Base-by-base conservation (phyloP, 148 eudicot genomes). In the Diospyros kaki region DNA sequence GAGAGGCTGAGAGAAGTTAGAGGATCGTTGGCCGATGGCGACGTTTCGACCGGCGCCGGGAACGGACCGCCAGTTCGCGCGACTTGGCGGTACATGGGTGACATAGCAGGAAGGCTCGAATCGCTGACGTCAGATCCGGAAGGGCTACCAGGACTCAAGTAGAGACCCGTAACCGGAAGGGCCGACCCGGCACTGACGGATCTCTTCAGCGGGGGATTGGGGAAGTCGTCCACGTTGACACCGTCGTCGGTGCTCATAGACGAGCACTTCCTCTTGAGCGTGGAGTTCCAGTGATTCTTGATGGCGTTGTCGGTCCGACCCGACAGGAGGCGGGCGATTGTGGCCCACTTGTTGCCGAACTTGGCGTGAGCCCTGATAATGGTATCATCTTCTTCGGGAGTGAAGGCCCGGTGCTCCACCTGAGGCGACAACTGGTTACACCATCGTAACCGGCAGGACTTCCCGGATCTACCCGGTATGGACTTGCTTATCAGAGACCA, bases 251-350 rank as follows among this genome's bases (percentile, higher is more conserved):
- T 10, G 50, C 53, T 53, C 69, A 83, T 72, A 0, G 92, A 87
- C 12, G 83, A 83, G 67, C 87, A 84, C 82, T 89, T 89, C 43
- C 98, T 73, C 81, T 91, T 89, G 18, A 93, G 75, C 0, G 98
- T 91, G 0, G 93, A 88, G 85, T 93, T 93, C 98, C 98, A 94
- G 75, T 93, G 98, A 66, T 93, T 93, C 78, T 93, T 93, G 2
- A 93, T 91, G 3, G 98, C 94, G 87, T 93, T 93, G 58, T 93
- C 98, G 38, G 98, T 93, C 7, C 98, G 81, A 1, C 98, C 98
- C 17, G 79, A 75, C 0, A 94, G 73, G 10, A 94, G 75, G 0
- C 94, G 81, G 58, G 98, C 98, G 5, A 94, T 91, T 13, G 94
- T 86, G 44, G 98, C 98, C 97, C 98, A 94, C 59, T 94, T 94